phyloP scores from a whole-genome alignment of 495 filamentous ascomycete species.

The Articulospora tetracladia region DNA sequence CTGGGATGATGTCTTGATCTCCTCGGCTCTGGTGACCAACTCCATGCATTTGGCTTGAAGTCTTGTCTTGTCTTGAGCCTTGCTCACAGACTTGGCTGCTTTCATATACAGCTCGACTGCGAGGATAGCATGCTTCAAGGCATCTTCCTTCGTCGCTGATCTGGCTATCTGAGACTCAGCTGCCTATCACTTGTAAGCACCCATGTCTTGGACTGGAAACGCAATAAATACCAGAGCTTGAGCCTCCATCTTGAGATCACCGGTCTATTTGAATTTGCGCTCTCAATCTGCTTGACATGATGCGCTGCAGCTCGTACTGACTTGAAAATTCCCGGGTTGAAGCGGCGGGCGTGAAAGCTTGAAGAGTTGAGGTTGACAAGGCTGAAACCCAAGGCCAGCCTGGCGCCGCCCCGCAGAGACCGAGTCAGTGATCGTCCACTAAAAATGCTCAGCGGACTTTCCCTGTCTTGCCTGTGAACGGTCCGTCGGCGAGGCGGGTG shows the following conservation, averaged over 20 bases:
- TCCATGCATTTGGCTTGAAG: conserved; percentile 63
- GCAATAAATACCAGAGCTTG: conserved; percentile 35
- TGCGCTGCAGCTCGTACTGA: neutral
- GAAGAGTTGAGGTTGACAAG: neutral
- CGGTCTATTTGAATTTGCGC: neutral
- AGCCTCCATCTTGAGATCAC: conserved; percentile 31
- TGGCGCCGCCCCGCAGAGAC: neutral
- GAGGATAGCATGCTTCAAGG: conserved; percentile 67
- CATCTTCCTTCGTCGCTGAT: conserved; percentile 57
- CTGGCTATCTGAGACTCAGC: conserved; percentile 52
- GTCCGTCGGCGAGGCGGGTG: neutral
- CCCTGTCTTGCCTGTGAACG: neutral
- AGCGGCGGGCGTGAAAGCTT: too few species aligned
- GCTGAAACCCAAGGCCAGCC: neutral
- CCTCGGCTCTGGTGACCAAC: conserved; percentile 64
- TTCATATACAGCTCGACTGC: conserved; percentile 78
- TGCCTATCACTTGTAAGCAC: conserved; percentile 44
- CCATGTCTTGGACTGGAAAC: neutral
- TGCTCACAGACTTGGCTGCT: conserved; percentile 51
- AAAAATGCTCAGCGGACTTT: neutral
- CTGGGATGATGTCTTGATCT: conserved; percentile 52
- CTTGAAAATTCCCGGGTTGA: too few species aligned
- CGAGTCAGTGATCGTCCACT: neutral
- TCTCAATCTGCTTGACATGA: neutral
- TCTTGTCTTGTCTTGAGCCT: conserved; percentile 49